A percentile compares a stretch with the other conserved stretches of the same genome.
These are phyloP conservation scores for Backusella westeae DNA, from an alignment of 192 early-diverging fungal species.

Conservation along the genomic window DNA sequence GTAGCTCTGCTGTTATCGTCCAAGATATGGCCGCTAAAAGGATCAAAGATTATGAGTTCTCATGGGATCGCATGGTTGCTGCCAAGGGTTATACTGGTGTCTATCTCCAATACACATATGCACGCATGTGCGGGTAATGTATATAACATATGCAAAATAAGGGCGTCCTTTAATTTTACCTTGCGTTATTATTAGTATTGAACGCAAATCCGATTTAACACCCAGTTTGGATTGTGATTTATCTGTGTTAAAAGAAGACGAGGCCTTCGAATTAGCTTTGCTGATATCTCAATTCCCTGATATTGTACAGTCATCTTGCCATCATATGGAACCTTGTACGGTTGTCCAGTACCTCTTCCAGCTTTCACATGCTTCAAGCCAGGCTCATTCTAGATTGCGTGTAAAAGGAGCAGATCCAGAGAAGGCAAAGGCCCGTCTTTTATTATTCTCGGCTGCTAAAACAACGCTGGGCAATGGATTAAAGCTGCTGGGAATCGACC, in stretches of 20 bases:
- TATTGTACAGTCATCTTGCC: constrained; percentile 54
- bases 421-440: constrained; percentile 74
- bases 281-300: constrained; percentile 82
- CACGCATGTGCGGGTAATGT: constrained; percentile 82
- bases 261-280: constrained; percentile 68
- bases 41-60: constrained; percentile 89
- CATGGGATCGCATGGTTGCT: constrained; percentile 87
- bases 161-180: too few species aligned
- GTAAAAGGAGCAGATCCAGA: constrained; percentile 63
- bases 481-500: constrained; percentile 69
- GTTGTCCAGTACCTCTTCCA: constrained; percentile 77
- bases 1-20: constrained; percentile 82
- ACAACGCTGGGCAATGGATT: constrained; percentile 82
- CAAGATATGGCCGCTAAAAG: constrained; percentile 86
- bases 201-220: constrained; percentile 58
- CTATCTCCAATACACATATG: constrained; percentile 94
- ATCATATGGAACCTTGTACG: constrained; percentile 74
- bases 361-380: constrained; percentile 71
- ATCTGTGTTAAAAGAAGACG: constrained; percentile 64
- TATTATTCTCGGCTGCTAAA: constrained; percentile 73
- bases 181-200: constrained; percentile 44
- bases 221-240: constrained; percentile 52
- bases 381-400: constrained; percentile 60
- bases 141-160: neutral
- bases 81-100: constrained; percentile 94